Percentiles rank a stretch among this genome's conserved stretches.
Conservation (phyloP, 1,284 basidiomycete species). For the Irpex rosettiformis region DNA sequence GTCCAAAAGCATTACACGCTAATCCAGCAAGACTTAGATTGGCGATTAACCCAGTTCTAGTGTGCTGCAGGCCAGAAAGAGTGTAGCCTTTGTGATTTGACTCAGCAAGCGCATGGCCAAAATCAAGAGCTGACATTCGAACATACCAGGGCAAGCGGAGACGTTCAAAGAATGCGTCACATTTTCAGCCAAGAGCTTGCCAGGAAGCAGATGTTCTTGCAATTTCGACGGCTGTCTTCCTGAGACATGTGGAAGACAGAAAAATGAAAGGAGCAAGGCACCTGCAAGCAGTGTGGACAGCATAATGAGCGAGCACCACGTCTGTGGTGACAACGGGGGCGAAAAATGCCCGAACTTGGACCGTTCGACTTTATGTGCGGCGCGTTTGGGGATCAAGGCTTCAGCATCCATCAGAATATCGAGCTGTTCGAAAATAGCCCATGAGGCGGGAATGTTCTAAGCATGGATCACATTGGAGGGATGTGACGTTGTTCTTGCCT, state of each 20-base stretch:
- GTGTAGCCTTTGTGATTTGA: constrained; percentile 43
- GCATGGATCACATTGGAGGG: background rate
- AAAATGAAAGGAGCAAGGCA: background rate
- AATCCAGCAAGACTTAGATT: constrained; percentile 52
- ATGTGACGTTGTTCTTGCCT: background rate
- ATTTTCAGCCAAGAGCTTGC: background rate
- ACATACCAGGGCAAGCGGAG: constrained; percentile 7
- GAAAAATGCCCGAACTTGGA: constrained; percentile 1
- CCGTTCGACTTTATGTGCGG: constrained; percentile 1
- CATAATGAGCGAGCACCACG: constrained; percentile 4
- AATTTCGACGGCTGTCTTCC: background rate
- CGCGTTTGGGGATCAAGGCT: background rate
- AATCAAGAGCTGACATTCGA: background rate
- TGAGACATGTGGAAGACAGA: background rate
- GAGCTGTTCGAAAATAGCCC: background rate
- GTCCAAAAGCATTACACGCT: constrained; percentile 72
- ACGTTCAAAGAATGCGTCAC: constrained; percentile 6
- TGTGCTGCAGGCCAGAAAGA: constrained; percentile 42
- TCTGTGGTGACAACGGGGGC: background rate
- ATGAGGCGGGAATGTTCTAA: background rate
- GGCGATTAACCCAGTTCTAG: constrained; percentile 50
- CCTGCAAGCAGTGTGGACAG: constrained; percentile 1
- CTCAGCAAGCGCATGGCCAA: background rate
- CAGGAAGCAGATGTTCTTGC: background rate
- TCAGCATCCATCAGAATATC: background rate